These are phyloP conservation scores for Exophiala xenobiotica DNA, from an alignment of 2,329 filamentous ascomycete genomes.

Conservation along the genomic window DNA sequence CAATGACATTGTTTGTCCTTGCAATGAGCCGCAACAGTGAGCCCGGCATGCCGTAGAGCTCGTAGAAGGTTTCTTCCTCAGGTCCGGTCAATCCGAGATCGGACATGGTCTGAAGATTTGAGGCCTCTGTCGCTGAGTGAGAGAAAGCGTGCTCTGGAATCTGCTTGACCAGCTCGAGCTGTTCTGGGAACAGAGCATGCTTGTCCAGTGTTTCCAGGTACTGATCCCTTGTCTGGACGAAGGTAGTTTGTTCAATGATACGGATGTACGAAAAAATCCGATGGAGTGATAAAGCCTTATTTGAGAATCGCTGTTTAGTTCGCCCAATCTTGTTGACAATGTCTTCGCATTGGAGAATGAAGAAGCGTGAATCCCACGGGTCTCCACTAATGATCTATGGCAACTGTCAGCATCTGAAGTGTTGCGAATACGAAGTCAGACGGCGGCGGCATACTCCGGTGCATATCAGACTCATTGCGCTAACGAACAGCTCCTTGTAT, in stretches of 20 bases:
- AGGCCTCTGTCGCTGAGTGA: neutral
- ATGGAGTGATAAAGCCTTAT: constrained; percentile 11
- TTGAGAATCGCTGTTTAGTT: constrained; percentile 5
- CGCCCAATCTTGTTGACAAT: constrained; percentile 12
- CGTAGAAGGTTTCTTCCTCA: constrained; percentile 8
- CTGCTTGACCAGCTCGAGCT: constrained; percentile 10
- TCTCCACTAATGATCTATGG: constrained; percentile 12
- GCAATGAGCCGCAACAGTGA: constrained; percentile 8
- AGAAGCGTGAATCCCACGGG: constrained; percentile 11
- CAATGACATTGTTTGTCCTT: constrained; percentile 9
- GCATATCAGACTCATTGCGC: constrained; percentile 13
- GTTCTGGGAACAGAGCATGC: constrained; percentile 5
- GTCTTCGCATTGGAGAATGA: constrained; percentile 17
- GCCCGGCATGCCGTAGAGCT: constrained; percentile 6
- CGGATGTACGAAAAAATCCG: constrained; percentile 13
- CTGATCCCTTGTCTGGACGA: constrained; percentile 11
- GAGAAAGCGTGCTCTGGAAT: constrained; percentile 7
- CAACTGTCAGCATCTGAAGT: neutral
- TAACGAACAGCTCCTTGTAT: constrained; percentile 12
- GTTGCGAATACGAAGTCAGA: neutral
- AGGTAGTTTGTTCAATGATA: constrained; percentile 12
- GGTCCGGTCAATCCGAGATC: constrained; percentile 9
- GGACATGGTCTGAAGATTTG: constrained; percentile 2
- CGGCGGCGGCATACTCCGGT: constrained; percentile 5
- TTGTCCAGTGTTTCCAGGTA: constrained; percentile 9